Conservation (phyloP, 352 stramenopile species). For the Phytophthora megakarya region DNA sequence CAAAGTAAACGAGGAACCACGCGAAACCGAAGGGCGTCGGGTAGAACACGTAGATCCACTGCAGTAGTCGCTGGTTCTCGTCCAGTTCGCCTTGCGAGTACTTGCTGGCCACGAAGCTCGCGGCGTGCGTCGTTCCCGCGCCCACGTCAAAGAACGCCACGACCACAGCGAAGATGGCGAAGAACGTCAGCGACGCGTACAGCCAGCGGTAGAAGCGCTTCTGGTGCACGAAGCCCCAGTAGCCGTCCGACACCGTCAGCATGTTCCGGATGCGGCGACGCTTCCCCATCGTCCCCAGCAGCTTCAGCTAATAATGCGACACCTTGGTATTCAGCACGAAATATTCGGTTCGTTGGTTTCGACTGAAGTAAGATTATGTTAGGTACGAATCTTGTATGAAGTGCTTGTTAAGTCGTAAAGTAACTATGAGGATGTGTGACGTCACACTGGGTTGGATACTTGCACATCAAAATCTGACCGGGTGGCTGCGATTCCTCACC, state of each 20-base stretch:
- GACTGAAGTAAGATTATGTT: too few relatives aligned
- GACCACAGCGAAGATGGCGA: conserved; percentile 78
- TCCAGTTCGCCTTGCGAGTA: conserved; percentile 65
- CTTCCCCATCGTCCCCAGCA: conserved; percentile 51
- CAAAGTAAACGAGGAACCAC: conserved; percentile 83
- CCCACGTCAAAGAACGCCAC: conserved; percentile 76
- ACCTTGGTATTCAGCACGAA: conserved; percentile 9
- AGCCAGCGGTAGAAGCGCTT: conserved; percentile 73
- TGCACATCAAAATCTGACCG: background rate
- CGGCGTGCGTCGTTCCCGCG: conserved; percentile 54
- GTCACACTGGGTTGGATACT: conserved; percentile 14
- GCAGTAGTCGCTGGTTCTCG: conserved; percentile 72
- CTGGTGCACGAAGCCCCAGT: conserved; percentile 80
- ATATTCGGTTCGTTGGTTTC: background rate
- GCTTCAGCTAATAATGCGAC: background rate
- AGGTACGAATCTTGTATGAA: conserved; percentile 5
- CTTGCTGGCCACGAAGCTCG: conserved; percentile 52
- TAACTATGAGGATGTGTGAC: conserved; percentile 21
- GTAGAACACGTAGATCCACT: conserved; percentile 80
- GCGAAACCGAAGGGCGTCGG: conserved; percentile 67
- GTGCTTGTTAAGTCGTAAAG: too few relatives aligned
- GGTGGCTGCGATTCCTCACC: conserved; percentile 25
- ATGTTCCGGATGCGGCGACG: conserved; percentile 67
- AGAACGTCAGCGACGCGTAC: conserved; percentile 78
- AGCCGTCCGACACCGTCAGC: conserved; percentile 74